Evolutionary conservation across 2,329 filamentous ascomycete species (phyloP).

Genomic region (Alternaria arbusti): DNA sequence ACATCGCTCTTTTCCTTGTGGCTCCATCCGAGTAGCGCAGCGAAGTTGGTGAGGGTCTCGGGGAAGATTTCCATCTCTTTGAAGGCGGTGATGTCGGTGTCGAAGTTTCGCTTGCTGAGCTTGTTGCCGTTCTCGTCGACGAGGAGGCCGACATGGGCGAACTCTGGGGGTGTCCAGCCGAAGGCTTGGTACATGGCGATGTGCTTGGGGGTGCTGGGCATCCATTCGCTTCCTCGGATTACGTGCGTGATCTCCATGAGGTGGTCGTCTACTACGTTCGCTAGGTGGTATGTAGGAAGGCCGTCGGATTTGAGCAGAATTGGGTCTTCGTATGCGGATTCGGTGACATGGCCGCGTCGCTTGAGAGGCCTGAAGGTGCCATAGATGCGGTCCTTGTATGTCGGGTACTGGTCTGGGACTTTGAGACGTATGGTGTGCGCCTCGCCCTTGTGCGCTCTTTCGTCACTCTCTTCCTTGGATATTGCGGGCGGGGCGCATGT

Average conservation of each 20-base stretch:
- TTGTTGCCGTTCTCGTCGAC: constrained; percentile 57
- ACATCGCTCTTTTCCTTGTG: constrained; percentile 72
- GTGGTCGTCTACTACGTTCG: constrained; percentile 96
- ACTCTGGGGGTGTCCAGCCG: constrained; percentile 55
- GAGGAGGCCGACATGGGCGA: constrained; percentile 58
- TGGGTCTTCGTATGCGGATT: constrained; percentile 74
- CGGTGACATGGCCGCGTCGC: constrained; percentile 47
- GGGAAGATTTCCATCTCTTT: constrained; percentile 67
- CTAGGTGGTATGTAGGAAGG: constrained; percentile 93
- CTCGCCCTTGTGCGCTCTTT: constrained; percentile 72
- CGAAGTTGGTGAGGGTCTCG: constrained; percentile 77
- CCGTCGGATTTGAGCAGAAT: constrained; percentile 92
- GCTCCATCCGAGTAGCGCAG: constrained; percentile 84
- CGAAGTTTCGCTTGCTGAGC: constrained; percentile 80
- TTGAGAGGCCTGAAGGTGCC: constrained; percentile 55
- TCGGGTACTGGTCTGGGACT: constrained; percentile 65
- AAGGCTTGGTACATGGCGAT: constrained; percentile 62
- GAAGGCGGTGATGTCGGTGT: constrained; percentile 66
- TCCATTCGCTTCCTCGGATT: constrained; percentile 94
- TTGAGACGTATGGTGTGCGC: constrained; percentile 79
- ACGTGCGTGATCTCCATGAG: constrained; percentile 96
- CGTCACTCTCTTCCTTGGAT: constrained; percentile 69
- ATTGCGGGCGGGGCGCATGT: constrained; percentile 70
- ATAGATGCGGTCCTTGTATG: constrained; percentile 81
- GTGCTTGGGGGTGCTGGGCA: constrained; percentile 87